These are phyloP conservation scores for Neurospora tetrasperma DNA, from an alignment of 495 filamentous ascomycete species.

Conservation along the genomic window DNA sequence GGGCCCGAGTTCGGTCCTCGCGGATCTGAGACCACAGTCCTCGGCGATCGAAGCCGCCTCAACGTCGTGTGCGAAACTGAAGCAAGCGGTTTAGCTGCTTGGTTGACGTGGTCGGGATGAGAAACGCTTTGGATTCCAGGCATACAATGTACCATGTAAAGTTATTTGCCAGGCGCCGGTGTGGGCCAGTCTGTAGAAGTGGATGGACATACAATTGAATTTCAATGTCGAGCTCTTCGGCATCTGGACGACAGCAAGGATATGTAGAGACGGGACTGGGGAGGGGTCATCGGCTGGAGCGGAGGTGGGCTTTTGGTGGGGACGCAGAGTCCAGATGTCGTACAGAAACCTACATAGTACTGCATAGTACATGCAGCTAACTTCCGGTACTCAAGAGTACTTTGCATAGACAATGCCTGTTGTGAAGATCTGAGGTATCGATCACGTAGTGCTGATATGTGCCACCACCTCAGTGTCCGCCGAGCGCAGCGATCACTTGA, in stretches of 20 bases:
- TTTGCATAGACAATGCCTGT: not conserved
- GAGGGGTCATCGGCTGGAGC: not conserved
- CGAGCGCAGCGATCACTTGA: not conserved
- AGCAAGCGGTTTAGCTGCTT: not conserved
- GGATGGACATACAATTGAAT: not conserved
- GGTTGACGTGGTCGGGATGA: not conserved
- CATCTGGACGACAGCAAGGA: not conserved
- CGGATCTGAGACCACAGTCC: not conserved
- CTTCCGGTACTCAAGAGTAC: not conserved
- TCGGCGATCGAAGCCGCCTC: not conserved
- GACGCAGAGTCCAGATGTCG: not conserved
- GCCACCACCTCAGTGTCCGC: not conserved
- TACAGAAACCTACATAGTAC: not conserved
- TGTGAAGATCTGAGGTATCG: not conserved
- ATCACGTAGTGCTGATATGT: not conserved
- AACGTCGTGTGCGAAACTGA: not conserved
- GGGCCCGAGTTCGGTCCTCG: not conserved
- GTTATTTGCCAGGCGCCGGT: not conserved
- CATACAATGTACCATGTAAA: not conserved
- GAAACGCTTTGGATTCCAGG: not conserved
- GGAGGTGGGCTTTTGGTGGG: not conserved
- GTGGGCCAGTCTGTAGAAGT: not conserved
- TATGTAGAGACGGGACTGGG: not conserved
- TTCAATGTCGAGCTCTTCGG: not conserved
- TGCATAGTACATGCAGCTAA: not conserved